Percentiles rank a stretch among this genome's conserved stretches.
These are phyloP conservation scores for Cutaneotrichosporon cyanovorans DNA, from an alignment of 1,284 basidiomycete species.

Conservation along the genomic window DNA sequence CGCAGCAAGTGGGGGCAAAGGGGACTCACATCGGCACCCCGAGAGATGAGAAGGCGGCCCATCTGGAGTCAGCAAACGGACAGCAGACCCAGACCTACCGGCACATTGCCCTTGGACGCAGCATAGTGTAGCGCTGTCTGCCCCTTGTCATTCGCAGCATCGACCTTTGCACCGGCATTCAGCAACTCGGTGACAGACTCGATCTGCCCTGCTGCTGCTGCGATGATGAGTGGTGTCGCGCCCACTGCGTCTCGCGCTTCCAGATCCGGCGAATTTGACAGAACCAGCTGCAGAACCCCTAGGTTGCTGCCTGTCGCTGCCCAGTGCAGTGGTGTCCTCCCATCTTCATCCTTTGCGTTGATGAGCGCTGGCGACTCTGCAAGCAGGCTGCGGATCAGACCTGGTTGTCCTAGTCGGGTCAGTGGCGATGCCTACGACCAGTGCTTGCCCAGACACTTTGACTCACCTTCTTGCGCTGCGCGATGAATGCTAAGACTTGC, in stretches of 20 bases:
- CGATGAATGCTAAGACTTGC: conserved; percentile 36
- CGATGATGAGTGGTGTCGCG: conserved; percentile 82
- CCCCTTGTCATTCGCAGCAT: conserved; percentile 74
- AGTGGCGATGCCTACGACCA: neutral
- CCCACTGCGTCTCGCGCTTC: conserved; percentile 64
- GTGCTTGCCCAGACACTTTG: too few relatives aligned
- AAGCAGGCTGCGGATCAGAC: conserved; percentile 62
- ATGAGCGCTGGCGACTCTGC: conserved; percentile 60
- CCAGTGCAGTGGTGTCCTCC: conserved; percentile 83
- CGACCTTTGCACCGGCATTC: conserved; percentile 75
- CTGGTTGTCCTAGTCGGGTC: conserved; percentile 58
- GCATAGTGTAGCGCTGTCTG: conserved; percentile 89
- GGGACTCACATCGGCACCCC: conserved; percentile 70
- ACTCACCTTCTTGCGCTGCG: conserved; percentile 45
- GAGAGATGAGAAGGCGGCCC: conserved; percentile 69
- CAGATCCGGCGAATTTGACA: conserved; percentile 62
- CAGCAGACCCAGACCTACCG: conserved; percentile 51
- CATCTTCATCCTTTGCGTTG: conserved; percentile 70
- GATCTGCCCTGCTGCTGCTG: conserved; percentile 57
- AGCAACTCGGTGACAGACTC: conserved; percentile 71
- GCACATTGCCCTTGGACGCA: conserved; percentile 81
- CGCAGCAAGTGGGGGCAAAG: too few relatives aligned
- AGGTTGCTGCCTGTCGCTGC: conserved; percentile 65
- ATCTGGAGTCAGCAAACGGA: conserved; percentile 56
- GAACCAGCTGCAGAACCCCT: conserved; percentile 63